Evolutionary conservation across 805 yeast genomes (phyloP).

Genomic region (Pichia gijzeniarum): DNA sequence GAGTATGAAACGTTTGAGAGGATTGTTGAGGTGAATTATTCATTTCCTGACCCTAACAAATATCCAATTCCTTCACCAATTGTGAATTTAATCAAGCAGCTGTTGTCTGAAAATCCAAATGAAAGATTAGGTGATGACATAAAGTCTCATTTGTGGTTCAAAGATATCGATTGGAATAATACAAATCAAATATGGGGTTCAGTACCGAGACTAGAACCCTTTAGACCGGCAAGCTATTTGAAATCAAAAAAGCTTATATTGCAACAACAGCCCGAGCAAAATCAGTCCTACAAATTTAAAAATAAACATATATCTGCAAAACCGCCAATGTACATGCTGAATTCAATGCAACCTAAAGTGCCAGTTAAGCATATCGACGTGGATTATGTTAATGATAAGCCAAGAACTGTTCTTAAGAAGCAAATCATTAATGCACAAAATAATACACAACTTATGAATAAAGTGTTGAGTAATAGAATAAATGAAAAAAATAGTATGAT

Average conservation of each 20-base stretch:
- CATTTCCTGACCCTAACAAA: conserved; percentile 53
- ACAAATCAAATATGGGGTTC: conserved; percentile 63
- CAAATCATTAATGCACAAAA: conserved; percentile 28
- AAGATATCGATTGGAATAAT: conserved; percentile 58
- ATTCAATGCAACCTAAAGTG: not conserved
- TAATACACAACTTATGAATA: conserved; percentile 30
- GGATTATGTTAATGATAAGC: conserved; percentile 8
- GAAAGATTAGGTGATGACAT: conserved; percentile 52
- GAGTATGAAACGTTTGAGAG: conserved; percentile 86
- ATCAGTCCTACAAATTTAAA: not conserved
- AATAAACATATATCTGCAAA: not conserved
- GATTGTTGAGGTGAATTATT: conserved; percentile 70
- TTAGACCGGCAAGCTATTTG: conserved; percentile 36
- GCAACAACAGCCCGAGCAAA: not conserved
- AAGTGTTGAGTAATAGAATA: conserved; percentile 28
- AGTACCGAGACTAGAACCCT: conserved; percentile 67
- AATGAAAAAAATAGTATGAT: conserved; percentile 27
- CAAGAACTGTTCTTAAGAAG: conserved; percentile 18
- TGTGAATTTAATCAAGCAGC: conserved; percentile 57
- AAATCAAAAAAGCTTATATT: not conserved
- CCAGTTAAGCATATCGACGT: not conserved
- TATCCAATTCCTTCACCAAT: conserved; percentile 56
- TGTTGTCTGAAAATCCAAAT: conserved; percentile 67
- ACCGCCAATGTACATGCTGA: too few species aligned
- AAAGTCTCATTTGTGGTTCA: conserved; percentile 67